Conservation (phyloP, 1,139 yeast species). For the Pichia norvegensis region DNA sequence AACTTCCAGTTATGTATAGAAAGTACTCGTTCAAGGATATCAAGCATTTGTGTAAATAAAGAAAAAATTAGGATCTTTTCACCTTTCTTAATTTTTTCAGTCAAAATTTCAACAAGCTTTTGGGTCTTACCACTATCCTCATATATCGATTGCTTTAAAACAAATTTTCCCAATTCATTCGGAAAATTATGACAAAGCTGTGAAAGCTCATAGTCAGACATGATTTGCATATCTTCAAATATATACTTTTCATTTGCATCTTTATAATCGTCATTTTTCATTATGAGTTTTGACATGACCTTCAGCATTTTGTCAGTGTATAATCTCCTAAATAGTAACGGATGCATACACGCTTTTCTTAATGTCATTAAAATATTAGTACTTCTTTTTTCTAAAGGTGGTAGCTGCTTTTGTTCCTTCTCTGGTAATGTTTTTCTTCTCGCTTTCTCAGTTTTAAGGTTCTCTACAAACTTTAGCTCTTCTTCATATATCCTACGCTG, state of each 20-base stretch:
- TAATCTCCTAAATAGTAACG: constrained; percentile 54
- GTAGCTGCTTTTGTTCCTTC: constrained; percentile 31
- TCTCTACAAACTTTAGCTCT: constrained; percentile 44
- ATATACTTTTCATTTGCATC: constrained; percentile 71
- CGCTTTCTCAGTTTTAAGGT: constrained; percentile 45
- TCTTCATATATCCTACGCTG: constrained; percentile 58
- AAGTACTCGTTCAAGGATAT: constrained; percentile 72
- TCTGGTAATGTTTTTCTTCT: constrained; percentile 35
- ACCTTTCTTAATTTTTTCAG: constrained; percentile 43
- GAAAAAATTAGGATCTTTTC: constrained; percentile 84
- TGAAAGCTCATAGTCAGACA: constrained; percentile 87
- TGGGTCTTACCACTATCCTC: constrained; percentile 72
- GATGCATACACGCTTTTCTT: constrained; percentile 71
- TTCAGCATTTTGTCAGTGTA: constrained; percentile 49
- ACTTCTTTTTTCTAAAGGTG: constrained; percentile 26
- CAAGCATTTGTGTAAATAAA: constrained; percentile 85
- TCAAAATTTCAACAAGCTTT: constrained; percentile 51
- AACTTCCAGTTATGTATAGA: constrained; percentile 62
- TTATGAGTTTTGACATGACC: constrained; percentile 68
- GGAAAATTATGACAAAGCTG: constrained; percentile 68
- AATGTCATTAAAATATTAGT: constrained; percentile 60
- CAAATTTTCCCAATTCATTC: constrained; percentile 47
- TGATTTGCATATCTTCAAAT: constrained; percentile 90
- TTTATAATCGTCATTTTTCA: constrained; percentile 70
- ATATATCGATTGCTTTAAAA: constrained; percentile 51